Evolutionary conservation across 2,329 filamentous ascomycete species (phyloP).

Genomic region (Balansia obtecta): DNA sequence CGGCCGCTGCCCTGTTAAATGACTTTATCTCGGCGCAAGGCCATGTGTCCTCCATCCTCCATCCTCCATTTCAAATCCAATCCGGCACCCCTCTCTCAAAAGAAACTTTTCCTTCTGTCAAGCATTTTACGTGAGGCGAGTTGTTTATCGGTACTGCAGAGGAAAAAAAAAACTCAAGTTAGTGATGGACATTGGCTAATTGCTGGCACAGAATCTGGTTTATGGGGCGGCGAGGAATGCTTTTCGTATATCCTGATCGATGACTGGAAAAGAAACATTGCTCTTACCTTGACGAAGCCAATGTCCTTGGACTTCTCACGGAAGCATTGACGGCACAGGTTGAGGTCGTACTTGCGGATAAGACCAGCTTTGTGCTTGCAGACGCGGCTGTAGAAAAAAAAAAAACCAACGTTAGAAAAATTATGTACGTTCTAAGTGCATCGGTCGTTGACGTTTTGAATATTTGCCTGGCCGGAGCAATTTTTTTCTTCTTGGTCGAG

Average conservation of each 20-base stretch:
- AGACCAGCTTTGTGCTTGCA: constrained; percentile 95
- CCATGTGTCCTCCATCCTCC: constrained; percentile 13
- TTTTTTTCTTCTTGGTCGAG: background rate
- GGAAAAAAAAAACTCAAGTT: background rate
- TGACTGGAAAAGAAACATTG: too few species aligned
- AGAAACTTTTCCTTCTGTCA: constrained; percentile 3
- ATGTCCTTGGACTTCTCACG: constrained; percentile 62
- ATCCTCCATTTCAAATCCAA: constrained; percentile 4
- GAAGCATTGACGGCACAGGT: constrained; percentile 75
- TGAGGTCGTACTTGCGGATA: constrained; percentile 98
- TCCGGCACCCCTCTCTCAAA: background rate
- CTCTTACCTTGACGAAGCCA: constrained; percentile 57
- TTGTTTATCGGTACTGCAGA: constrained; percentile 17
- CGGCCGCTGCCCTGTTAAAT: constrained; percentile 30
- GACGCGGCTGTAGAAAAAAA: constrained; percentile 36
- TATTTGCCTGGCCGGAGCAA: background rate
- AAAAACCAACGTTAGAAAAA: constrained; percentile 1
- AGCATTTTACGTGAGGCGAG: constrained; percentile 7
- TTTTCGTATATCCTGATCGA: background rate
- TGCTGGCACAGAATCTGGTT: too few species aligned
- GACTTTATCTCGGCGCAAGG: constrained; percentile 12
- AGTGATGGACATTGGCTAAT: too few species aligned
- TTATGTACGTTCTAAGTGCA: background rate
- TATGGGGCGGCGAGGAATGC: too few species aligned
- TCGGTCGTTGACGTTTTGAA: background rate